Conservation (phyloP, 2,329 filamentous ascomycete genomes). For the Aspergillus texensis region DNA sequence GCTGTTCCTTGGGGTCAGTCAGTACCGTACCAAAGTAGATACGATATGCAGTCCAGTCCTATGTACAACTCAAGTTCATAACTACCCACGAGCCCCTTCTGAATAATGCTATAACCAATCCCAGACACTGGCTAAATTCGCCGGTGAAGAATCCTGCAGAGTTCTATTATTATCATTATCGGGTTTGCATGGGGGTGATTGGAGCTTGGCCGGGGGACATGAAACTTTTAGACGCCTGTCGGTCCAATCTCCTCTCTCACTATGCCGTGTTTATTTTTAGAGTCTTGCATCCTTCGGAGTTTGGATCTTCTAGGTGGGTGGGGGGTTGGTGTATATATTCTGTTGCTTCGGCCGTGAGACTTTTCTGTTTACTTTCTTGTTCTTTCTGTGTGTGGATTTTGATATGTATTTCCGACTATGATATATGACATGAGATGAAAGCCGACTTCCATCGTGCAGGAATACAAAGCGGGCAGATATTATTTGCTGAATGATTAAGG, state of each 20-base stretch:
- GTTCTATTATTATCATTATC: neutral
- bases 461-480: neutral
- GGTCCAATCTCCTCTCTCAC: neutral
- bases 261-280: slow-evolving; percentile 14
- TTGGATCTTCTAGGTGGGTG: neutral
- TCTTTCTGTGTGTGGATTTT: too few relatives aligned
- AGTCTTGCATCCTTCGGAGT: neutral
- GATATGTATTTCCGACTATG: neutral
- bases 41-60: too few relatives aligned
- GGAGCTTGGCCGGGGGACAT: neutral
- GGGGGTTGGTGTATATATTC: neutral
- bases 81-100: neutral
- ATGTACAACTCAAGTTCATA: neutral
- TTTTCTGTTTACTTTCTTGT: too few relatives aligned
- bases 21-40: too few relatives aligned
- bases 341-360: neutral
- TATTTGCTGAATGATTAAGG: neutral
- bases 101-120: neutral
- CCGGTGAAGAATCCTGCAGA: neutral
- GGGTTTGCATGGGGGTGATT: neutral
- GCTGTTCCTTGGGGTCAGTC: too few relatives aligned
- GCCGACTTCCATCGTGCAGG: neutral
- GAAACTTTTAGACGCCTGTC: slow-evolving; percentile 3
- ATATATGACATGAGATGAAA: neutral
- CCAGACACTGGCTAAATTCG: neutral